Percentiles rank a stretch among this genome's conserved stretches.
Evolutionary conservation across 169 alveolate species (phyloP).

Genomic region (Plasmodium vivax): DNA sequence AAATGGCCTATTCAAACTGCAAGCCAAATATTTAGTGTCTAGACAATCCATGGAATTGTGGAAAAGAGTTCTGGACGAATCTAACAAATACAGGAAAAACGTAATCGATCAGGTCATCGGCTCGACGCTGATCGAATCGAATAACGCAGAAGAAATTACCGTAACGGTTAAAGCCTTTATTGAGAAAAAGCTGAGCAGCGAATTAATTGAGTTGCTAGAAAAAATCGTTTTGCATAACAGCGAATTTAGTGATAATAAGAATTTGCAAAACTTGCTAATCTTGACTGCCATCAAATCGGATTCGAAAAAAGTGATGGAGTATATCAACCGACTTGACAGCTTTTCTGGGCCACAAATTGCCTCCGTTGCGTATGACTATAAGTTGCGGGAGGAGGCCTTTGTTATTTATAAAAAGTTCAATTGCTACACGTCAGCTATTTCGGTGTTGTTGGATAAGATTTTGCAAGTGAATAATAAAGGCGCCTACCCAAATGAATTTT

Average conservation of each 20-base stretch:
- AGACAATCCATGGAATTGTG: slow-evolving; percentile 96
- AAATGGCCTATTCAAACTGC: slow-evolving; percentile 96
- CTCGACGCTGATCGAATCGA: slow-evolving; percentile 96
- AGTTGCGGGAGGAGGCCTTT: slow-evolving; percentile 93
- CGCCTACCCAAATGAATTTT: not conserved
- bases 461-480: slow-evolving; percentile 17
- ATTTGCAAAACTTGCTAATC: slow-evolving; percentile 88
- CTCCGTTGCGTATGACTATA: slow-evolving; percentile 88
- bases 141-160: slow-evolving; percentile 96
- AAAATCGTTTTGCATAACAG: slow-evolving; percentile 81
- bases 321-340: slow-evolving; percentile 96
- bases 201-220: slow-evolving; percentile 92
- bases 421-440: slow-evolving; percentile 94
- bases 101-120: slow-evolving; percentile 97
- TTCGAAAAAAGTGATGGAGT: slow-evolving; percentile 85
- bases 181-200: slow-evolving; percentile 97
- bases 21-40: slow-evolving; percentile 97
- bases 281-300: slow-evolving; percentile 84
- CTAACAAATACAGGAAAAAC: slow-evolving; percentile 93
- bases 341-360: slow-evolving; percentile 98
- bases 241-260: slow-evolving; percentile 96
- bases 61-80: slow-evolving; percentile 93
- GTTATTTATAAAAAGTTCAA: slow-evolving; percentile 93
- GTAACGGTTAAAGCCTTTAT: slow-evolving; percentile 98
- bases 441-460: slow-evolving; percentile 89